phyloP scores from a whole-genome alignment of 805 yeast genomes.

The Candida vaughaniae region DNA sequence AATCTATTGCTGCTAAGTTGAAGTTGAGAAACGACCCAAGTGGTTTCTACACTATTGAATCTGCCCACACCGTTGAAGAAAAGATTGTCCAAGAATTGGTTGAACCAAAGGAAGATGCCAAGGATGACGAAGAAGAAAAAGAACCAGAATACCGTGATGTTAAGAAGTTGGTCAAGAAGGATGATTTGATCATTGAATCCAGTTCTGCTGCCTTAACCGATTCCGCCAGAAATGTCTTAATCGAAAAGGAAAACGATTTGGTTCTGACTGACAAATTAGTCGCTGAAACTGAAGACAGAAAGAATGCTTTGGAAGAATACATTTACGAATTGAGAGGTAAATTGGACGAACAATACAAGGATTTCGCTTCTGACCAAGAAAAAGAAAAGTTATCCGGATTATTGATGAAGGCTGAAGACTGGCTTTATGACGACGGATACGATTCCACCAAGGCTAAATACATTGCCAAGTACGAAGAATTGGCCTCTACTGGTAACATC shows the following conservation, averaged over 20 bases:
- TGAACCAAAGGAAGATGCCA: slow-evolving; percentile 48
- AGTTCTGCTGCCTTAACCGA: slow-evolving; percentile 63
- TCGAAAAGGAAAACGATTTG: slow-evolving; percentile 85
- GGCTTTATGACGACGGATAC: slow-evolving; percentile 97
- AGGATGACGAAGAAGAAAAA: slow-evolving; percentile 53
- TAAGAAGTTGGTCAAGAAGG: slow-evolving; percentile 91
- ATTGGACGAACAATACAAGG: slow-evolving; percentile 86
- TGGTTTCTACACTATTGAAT: slow-evolving; percentile 90
- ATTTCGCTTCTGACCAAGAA: slow-evolving; percentile 88
- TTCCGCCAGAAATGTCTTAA: slow-evolving; percentile 52
- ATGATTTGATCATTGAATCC: slow-evolving; percentile 63
- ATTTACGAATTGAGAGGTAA: slow-evolving; percentile 96
- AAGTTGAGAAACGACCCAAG: slow-evolving; percentile 97
- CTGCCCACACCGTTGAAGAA: slow-evolving; percentile 94
- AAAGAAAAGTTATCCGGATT: slow-evolving; percentile 71
- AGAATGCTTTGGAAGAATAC: slow-evolving; percentile 98
- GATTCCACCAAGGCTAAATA: slow-evolving; percentile 95
- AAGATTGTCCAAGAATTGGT: slow-evolving; percentile 84
- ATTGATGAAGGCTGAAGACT: slow-evolving; percentile 88
- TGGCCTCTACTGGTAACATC: slow-evolving; percentile 90
- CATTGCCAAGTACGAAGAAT: slow-evolving; percentile 96
- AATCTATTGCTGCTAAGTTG: slow-evolving; percentile 79
- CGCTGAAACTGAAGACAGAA: slow-evolving; percentile 97
- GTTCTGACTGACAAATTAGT: slow-evolving; percentile 91
- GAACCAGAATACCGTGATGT: slow-evolving; percentile 88